Evolutionary conservation across 306 rosid species (phyloP), one percentile per base, ranked within the genome.

Genomic region (Lithocarpus polystachyus): DNA sequence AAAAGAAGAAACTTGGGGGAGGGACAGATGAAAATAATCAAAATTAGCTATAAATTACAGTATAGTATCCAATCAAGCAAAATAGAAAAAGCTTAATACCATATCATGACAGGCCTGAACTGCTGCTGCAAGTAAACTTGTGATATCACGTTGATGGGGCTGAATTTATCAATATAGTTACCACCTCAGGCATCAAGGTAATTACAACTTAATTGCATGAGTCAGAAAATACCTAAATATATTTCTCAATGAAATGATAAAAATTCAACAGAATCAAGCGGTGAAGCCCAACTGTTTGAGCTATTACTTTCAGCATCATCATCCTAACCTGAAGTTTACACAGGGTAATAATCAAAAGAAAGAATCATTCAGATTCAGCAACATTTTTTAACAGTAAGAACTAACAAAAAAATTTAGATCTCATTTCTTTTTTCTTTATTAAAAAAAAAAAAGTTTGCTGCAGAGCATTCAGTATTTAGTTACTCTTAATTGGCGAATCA

Each of bases 21-120:
- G 4, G 7, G 61, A 37, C 24, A 6, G 19, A 72, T n/a, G 24
- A 35, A 6, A 6, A 8, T 40, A 40, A 40, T 31, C 35, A 31
- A 31, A 31, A 4, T 31, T 31, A 31, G 35, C 35, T 79, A 80
- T 19, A 48, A 62, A 68, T n/a, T 35, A 79, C 24, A 55, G 55
- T 31, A 61, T 64, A 11, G 75, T 64, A 81, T 67, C 70, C 56
- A 60, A 23, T 48, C 10, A 31, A 72, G 37, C 9, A 79, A 60
- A 72, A 74, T 6, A 37, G 51, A 81, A 81, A 62, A 52, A 31
- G 51, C 73, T 73, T 70, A 52, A 51, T 88, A 94, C 98, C 98
- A 89, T 86, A 78, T 94, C 97, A 85, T 94, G 97, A 87, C 98
- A 92, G 26, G 98, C 87, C 82, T 92, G 97, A 80, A 92, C 92